Base-by-base conservation (phyloP, 345 rosid species). In the Citrus unshiu region DNA sequence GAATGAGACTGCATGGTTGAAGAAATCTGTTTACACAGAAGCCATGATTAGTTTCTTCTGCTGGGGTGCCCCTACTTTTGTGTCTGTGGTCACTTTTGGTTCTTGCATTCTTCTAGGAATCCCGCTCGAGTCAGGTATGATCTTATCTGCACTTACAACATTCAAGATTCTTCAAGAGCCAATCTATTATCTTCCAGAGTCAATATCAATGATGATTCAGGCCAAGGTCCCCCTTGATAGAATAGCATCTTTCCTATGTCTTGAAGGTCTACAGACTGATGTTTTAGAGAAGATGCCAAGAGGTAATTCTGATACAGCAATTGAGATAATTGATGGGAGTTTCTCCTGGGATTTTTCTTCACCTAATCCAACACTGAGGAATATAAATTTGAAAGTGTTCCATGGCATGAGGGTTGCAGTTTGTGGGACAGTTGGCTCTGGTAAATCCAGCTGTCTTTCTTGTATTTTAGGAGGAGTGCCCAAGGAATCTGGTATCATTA, bases 371-470 rank as follows among this genome's bases (percentile, higher is more conserved):
- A 88, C 91, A 14, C 72, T 93, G 73, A 89, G 85, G 78, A 89
- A 86, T 75, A 79, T 92, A 68, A 85, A 82, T 25, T 46, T 93
- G 65, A 85, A 87, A 70, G 92, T 87, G 60, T 65, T 27, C 39
- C 82, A 72, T 63, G 92, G 95, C 25, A 92, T 87, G 95, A 87
- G 83, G 72, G 90, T 93, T 75, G 97, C 97, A 46, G 90, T 93
- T 75, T 93, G 92, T 40, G 96, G 96, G 19, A 86, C 89, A 34
- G 93, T 91, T 77, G 94, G 98, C 63, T 89, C 98, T 0, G 93
- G 94, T 14, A 93, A 93, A 80, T 93, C 98, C 2, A 93, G 91
- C 81, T 81, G 92, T 32, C 91, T 90, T 61, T 89, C 96, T 35
- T 88, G 89, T 74, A 84, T 93, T 73, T 81, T 92, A 43, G 96